Conservation (phyloP, 805 yeast genomes). For the Tetrapisispora nanseiensis region DNA sequence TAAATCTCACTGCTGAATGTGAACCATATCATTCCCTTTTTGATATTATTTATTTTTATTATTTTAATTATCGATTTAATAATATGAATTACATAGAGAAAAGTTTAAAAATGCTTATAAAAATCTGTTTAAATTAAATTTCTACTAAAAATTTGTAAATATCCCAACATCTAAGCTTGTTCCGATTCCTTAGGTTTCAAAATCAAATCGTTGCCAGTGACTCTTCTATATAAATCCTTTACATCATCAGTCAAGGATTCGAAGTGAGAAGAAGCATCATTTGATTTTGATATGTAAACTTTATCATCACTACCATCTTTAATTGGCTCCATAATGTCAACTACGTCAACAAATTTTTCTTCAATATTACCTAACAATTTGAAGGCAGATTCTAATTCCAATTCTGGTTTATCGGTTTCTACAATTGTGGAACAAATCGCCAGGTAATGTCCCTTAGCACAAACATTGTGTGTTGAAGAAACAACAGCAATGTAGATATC, state of each 20-base stretch:
- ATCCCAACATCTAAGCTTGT: conserved; percentile 28
- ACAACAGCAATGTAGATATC: conserved; percentile 91
- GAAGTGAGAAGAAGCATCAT: conserved; percentile 91
- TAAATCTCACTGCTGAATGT: too few relatives aligned
- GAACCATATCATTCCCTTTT: too few relatives aligned
- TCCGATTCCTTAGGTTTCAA: conserved; percentile 64
- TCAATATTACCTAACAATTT: conserved; percentile 69
- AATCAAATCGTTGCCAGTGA: conserved; percentile 85
- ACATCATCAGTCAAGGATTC: conserved; percentile 96
- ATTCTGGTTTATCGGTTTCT: conserved; percentile 86
- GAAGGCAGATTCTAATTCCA: conserved; percentile 90
- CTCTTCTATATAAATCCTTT: conserved; percentile 83
- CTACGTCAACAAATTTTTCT: conserved; percentile 88
- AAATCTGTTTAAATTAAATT: too few relatives aligned
- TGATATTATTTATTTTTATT: too few relatives aligned
- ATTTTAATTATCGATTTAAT: too few relatives aligned
- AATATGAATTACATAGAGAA: too few relatives aligned
- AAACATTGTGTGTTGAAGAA: conserved; percentile 82
- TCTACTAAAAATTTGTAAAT: too few relatives aligned
- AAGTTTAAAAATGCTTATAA: too few relatives aligned
- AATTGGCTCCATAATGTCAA: conserved; percentile 79
- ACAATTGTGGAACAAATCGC: conserved; percentile 92
- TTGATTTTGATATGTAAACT: conserved; percentile 76
- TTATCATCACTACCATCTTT: conserved; percentile 75
- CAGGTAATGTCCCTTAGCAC: conserved; percentile 77